Evolutionary conservation across 2,329 filamentous ascomycete species (phyloP), one percentile per base, ranked within the genome.

Genomic region (Colletotrichum abscissum): DNA sequence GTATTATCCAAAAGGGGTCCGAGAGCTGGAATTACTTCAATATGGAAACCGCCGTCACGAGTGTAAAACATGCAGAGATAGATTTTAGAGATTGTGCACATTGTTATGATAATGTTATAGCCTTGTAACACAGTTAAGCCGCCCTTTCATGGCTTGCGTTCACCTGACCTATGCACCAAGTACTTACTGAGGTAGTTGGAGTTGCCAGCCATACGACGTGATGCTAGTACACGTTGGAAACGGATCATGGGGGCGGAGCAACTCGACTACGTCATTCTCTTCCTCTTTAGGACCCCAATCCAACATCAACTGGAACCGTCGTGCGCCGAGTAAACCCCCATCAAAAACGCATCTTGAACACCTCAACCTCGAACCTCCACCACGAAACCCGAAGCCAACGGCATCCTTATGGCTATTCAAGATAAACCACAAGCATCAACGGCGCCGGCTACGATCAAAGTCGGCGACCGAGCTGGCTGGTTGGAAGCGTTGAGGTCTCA

Each of bases 401-500:
- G 11, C 7, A 49, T 22, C 11, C 19, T 8, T 16, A 70, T 49
- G 33, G 42, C 55, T 14, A 28, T 49, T 11, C 42, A 49, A 22
- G 19, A 49, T 19, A 22, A 9, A n/a, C 11, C 42, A 19, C 2
- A n/a, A 22, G 9, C 24, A 55, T 6, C 35, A 2, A 3, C 35
- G 4, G 28, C 22, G 12, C 4, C 49, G 9, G 35, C 19, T 19
- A 66, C 24, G 12, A 66, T 75, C 26, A 69, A 69, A n/a, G 49
- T 75, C 24, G 8, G 57, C 35, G 54, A 75, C 22, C 62, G 56
- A 22, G 5, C 38, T 14, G n/a, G 63, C 2, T 75, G 74, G 74
- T 54, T 64, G 6, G 46, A 55, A 19, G 72, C 74, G 1, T 58
- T 66, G 6, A 28, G 55, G 14, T 33, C 67, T 2, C 73, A 63